Percentiles rank a stretch among this genome's conserved stretches.
Evolutionary conservation across 2,329 filamentous ascomycete genomes (phyloP).

Genomic region (Ophiostoma ips): DNA sequence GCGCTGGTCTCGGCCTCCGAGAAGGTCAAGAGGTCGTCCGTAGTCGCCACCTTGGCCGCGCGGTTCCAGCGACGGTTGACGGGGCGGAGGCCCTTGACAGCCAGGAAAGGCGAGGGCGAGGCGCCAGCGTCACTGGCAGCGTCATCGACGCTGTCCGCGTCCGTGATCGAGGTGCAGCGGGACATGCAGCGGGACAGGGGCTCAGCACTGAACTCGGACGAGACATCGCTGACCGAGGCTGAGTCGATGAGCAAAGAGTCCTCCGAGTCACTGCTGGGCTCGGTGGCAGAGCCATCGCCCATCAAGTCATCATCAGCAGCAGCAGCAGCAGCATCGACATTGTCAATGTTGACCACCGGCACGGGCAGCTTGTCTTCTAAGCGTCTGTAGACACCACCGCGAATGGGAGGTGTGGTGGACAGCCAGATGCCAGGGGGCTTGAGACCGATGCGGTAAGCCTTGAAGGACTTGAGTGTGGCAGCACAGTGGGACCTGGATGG

Average conservation of each 20-base stretch:
- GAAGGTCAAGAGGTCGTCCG: background rate
- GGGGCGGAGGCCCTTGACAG: conserved; percentile 1
- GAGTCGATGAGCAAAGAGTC: conserved; percentile 2
- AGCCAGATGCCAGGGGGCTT: conserved; percentile 38
- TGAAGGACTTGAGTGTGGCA: conserved; percentile 41
- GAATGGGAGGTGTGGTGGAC: conserved; percentile 43
- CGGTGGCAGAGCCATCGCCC: background rate
- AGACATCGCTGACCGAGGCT: conserved; percentile 4
- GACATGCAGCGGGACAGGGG: background rate
- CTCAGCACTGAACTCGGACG: conserved; percentile 4
- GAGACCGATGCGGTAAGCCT: conserved; percentile 45
- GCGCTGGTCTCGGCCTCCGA: background rate
- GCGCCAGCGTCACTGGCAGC: background rate
- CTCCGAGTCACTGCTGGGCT: conserved; percentile 6
- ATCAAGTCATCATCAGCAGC: background rate
- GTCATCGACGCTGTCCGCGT: background rate
- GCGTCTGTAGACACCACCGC: conserved; percentile 11
- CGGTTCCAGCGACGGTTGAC: conserved; percentile 4
- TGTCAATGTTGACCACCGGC: conserved; percentile 1
- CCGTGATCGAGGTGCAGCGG: background rate
- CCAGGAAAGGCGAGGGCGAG: conserved; percentile 4
- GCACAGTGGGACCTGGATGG: conserved; percentile 39
- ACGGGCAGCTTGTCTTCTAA: background rate
- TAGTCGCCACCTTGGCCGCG: background rate
- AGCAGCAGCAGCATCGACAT: too few relatives aligned